Evolutionary conservation across 1,139 yeast genomes (phyloP), one percentile per base, ranked within the genome.

Genomic region (Tardiomyces digboiensis): DNA sequence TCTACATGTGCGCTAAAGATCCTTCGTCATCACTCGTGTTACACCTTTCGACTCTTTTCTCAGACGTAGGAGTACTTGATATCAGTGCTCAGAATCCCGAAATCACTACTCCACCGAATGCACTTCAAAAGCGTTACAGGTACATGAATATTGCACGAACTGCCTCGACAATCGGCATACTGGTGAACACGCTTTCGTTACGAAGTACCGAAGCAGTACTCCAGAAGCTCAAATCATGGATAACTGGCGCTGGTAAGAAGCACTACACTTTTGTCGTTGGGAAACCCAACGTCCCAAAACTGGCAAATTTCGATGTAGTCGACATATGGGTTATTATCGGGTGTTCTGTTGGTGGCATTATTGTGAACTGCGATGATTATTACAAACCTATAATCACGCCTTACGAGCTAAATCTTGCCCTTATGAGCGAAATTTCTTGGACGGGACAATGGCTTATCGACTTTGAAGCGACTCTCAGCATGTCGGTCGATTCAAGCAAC

Each of bases 301-400:
- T 91, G 44, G 98, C 98, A 12, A 91, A 91, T 61, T 91, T 93
- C 59, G 97, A 89, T 51, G 80, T 80, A 19, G 76, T 91, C 16
- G 98, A 91, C 55, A 73, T 85, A 21, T 91, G 98, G 97, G 89
- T 94, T 57, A 77, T 91, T 16, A 65, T 91, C 19, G 98, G 98
- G 0, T 93, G 99, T 63, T 89, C 94, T 14, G 88, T 88, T 54
- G 91, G 94, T 46, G 97, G 98, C 5, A 82, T 91, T 18, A 80
- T 91, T 38, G 65, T 89, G 22, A 95, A 88, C 60, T 80, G 81
- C 48, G 68, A 67, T 38, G 96, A 89, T 49, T 91, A 82, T 59
- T 87, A 78, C 66, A 87, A 82, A 61, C 97, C 97, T 1, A 83
- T 91, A 10, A 77, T 91, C 13, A 91, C 98, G 0, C 98, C 98